These are phyloP conservation scores for Peronospora destructor DNA, from an alignment of 352 stramenopile genomes.

Conservation along the genomic window DNA sequence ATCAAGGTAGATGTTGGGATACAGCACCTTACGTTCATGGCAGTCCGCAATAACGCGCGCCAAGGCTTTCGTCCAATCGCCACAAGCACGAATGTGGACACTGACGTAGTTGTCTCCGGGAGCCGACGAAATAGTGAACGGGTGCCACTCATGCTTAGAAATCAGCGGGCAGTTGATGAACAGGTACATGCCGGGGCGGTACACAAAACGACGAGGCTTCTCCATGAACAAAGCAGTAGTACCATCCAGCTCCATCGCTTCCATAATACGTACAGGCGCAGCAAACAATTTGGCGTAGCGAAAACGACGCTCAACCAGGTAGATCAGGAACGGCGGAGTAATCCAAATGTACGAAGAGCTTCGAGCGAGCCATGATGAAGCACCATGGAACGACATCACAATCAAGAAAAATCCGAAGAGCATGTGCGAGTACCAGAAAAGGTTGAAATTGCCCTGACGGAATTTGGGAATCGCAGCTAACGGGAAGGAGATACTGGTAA, in stretches of 20 bases:
- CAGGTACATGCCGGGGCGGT: slow-evolving; percentile 80
- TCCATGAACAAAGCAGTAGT: slow-evolving; percentile 71
- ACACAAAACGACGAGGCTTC: slow-evolving; percentile 65
- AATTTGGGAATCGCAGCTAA: slow-evolving; percentile 66
- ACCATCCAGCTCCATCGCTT: slow-evolving; percentile 59
- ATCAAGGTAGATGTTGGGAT: slow-evolving; percentile 67
- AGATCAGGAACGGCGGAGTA: slow-evolving; percentile 55
- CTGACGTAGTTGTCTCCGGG: slow-evolving; percentile 78
- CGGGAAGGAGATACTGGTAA: slow-evolving; percentile 63
- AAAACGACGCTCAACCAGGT: slow-evolving; percentile 63
- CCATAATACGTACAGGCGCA: slow-evolving; percentile 54
- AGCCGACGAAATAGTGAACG: slow-evolving; percentile 87
- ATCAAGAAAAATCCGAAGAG: slow-evolving; percentile 66
- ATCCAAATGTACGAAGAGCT: slow-evolving; percentile 62
- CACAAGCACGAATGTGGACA: slow-evolving; percentile 67
- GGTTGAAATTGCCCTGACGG: slow-evolving; percentile 66
- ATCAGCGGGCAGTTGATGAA: slow-evolving; percentile 84
- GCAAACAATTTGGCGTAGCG: slow-evolving; percentile 68
- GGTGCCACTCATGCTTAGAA: slow-evolving; percentile 83
- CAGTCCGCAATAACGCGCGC: slow-evolving; percentile 52
- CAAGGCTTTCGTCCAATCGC: slow-evolving; percentile 70
- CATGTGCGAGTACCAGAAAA: slow-evolving; percentile 83
- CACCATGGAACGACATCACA: slow-evolving; percentile 54
- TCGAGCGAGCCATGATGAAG: slow-evolving; percentile 54
- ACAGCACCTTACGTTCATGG: slow-evolving; percentile 54